Conservation (phyloP, 2,329 filamentous ascomycete species). For the Acarospora socialis region DNA sequence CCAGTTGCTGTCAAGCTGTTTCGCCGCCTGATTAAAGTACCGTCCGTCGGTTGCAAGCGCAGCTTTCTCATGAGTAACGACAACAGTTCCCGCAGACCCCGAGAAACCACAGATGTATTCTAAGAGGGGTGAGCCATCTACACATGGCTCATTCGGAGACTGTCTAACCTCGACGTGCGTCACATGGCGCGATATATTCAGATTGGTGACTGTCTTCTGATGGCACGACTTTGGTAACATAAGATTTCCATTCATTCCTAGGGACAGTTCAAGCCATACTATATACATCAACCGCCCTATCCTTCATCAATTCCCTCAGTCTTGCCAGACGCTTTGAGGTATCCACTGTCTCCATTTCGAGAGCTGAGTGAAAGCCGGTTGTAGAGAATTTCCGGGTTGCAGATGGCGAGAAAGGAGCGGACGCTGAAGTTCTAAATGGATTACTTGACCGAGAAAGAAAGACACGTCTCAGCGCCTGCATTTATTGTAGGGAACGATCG, state of each 20-base stretch:
- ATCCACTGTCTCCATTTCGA: constrained; percentile 64
- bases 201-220: constrained; percentile 96
- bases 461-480: no score
- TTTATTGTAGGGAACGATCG: no score
- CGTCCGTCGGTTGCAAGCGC: constrained; percentile 87
- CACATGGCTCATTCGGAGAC: not conserved
- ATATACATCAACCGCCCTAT: constrained; percentile 80
- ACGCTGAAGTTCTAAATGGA: no score
- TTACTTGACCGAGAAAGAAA: no score
- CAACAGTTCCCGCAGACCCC: constrained; percentile 84
- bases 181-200: constrained; percentile 94
- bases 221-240: constrained; percentile 57
- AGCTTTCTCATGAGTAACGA: constrained; percentile 74
- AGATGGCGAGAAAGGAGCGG: not conserved
- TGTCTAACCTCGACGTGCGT: constrained; percentile 58
- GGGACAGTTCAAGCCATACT: constrained; percentile 40
- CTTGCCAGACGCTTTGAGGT: constrained; percentile 61
- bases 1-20: constrained; percentile 89
- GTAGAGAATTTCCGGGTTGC: not conserved
- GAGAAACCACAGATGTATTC: constrained; percentile 89
- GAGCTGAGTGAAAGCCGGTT: constrained; percentile 12
- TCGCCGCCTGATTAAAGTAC: constrained; percentile 92
- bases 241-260: constrained; percentile 20
- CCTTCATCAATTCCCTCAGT: constrained; percentile 74
- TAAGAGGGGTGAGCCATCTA: constrained; percentile 15